Percentiles rank a stretch among this genome's conserved stretches.
phyloP scores from a whole-genome alignment of 805 yeast genomes.

The Wickerhamomyces ciferrii region DNA sequence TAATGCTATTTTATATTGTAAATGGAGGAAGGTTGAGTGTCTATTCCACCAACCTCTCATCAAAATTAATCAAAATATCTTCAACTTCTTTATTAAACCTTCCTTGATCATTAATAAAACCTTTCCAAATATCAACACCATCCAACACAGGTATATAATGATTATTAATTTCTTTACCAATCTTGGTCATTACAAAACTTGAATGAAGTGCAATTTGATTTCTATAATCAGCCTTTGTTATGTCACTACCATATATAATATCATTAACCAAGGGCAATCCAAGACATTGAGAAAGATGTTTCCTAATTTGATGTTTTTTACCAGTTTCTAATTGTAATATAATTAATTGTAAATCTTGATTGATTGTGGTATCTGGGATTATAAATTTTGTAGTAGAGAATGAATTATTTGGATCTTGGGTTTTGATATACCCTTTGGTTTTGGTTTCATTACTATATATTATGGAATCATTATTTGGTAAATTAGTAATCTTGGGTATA shows the following conservation, averaged over 20 bases:
- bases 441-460: not conserved
- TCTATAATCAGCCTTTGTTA: not conserved
- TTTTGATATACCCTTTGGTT: conserved; percentile 3
- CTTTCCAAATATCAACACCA: conserved; percentile 22
- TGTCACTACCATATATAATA: conserved; percentile 18
- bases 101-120: conserved; percentile 21
- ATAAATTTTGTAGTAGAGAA: conserved; percentile 12
- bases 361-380: conserved; percentile 1
- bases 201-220: conserved; percentile 34
- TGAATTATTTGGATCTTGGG: conserved; percentile 1
- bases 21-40: not conserved
- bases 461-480: not conserved
- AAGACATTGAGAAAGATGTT: conserved; percentile 21
- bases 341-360: conserved; percentile 16
- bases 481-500: not conserved
- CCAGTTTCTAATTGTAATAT: conserved; percentile 32
- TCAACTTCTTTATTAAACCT: conserved; percentile 17
- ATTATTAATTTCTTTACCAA: conserved; percentile 23
- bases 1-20: not conserved
- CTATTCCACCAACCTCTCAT: conserved; percentile 1
- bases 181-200: conserved; percentile 23
- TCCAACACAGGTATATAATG: conserved; percentile 22
- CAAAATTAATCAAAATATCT: conserved; percentile 18
- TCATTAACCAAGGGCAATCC: conserved; percentile 27
- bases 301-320: conserved; percentile 34